phyloP scores from a whole-genome alignment of 768 basidiomycete genomes.

The Pleurotus platypus region DNA sequence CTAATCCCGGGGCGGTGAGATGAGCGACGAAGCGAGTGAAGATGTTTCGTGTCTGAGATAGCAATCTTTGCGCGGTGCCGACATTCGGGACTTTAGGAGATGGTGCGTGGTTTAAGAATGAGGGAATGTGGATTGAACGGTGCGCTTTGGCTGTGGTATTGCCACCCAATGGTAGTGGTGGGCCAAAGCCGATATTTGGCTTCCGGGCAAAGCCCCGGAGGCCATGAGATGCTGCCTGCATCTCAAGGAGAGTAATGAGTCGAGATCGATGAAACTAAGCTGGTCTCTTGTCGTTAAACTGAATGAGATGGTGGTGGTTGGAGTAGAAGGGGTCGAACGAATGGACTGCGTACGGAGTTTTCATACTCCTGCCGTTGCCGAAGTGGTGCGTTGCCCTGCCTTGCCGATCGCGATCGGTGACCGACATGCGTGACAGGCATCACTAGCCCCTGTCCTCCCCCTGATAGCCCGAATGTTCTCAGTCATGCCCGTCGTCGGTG shows the following conservation, averaged over 20 bases:
- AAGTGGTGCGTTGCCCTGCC: not conserved
- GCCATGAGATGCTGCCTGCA: constrained; percentile 47
- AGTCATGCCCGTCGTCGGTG: no score
- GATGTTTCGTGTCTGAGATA: constrained; percentile 52
- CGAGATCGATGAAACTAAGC: not conserved
- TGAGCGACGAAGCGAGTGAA: constrained; percentile 53
- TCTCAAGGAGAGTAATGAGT: constrained; percentile 15
- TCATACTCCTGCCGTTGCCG: not conserved
- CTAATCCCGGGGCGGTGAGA: constrained; percentile 52
- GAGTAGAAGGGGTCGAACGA: not conserved
- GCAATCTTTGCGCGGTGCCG: constrained; percentile 38
- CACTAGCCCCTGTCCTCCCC: no score
- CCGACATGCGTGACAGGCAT: no score
- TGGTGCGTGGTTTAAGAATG: constrained; percentile 30
- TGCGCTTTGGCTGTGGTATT: constrained; percentile 22
- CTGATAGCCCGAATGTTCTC: no score
- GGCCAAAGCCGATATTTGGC: constrained; percentile 2
- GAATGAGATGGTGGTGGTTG: not conserved
- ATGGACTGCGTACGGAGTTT: not conserved
- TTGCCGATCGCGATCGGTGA: not conserved
- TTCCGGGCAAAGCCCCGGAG: constrained; percentile 36
- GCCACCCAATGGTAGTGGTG: constrained; percentile 17
- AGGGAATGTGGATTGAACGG: constrained; percentile 44
- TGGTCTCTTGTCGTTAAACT: not conserved
- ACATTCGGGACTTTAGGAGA: constrained; percentile 27